Evolutionary conservation across 768 basidiomycete genomes (phyloP), one percentile per base, ranked within the genome.

Genomic region (Pleurotus cornucopiae): DNA sequence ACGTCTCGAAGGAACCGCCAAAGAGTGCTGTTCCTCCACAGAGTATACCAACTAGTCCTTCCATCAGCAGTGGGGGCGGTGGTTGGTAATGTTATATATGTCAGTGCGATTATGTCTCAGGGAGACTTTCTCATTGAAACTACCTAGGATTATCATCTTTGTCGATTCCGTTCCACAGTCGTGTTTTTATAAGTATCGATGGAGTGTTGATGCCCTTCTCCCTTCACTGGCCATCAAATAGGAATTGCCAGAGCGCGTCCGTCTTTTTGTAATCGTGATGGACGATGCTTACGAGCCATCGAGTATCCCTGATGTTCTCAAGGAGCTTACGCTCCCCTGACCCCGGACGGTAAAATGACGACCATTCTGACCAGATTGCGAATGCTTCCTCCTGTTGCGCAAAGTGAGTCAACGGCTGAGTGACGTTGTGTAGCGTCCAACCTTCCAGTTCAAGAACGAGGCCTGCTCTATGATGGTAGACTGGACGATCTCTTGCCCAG

Each of bases 381-480:
- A 97, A 99, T 0, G 94, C 95, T 67, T 98, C 97, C 30, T 96
- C 92, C 94, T 98, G 67, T 25, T 56, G 21, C 13, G 12, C 2
- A 34, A 11, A 34, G 7, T 34, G 3, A 34, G 30, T 34, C 30
- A 34, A 11, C 4, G 30, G 11, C 30, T 11, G 23, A 34, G 6
- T 34, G 30, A 7, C 30, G 30, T 11, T 34, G 30, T 34, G 37
- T 4, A 0, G 45, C 5, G 23, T 54, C 64, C 18, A 46, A 94
- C 96, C 88, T 95, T 98, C 97, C 97, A 99, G 0, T 93, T 87
- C 37, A 91, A 71, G 77, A 99, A 99, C 12, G 93, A 96, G 66
- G 94, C 89, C 49, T 83, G 83, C 66, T 98, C 97, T 37, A 99
- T 98, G 61, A 98, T 94, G 0, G 97, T 99, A 4, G 96, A 91